phyloP scores from a whole-genome alignment of 176 grass and related monocot species.

The Avena atlantica region DNA sequence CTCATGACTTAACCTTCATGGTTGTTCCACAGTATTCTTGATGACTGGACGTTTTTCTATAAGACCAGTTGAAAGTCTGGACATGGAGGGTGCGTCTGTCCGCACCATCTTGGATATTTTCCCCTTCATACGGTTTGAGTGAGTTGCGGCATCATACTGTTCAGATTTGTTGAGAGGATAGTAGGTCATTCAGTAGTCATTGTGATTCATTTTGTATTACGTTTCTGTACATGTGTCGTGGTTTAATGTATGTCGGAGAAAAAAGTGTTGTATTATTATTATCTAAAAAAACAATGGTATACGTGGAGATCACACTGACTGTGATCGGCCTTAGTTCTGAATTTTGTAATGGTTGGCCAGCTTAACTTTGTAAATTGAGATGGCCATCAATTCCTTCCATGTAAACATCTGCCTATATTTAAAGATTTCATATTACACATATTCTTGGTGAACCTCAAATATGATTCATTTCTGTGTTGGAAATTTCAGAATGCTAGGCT shows the following conservation, averaged over 20 bases:
- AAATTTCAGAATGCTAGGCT: neutral
- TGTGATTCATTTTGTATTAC: conserved; percentile 51
- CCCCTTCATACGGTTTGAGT: conserved; percentile 54
- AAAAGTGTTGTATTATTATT: conserved; percentile 47
- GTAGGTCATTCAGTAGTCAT: conserved; percentile 47
- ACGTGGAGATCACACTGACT: conserved; percentile 40
- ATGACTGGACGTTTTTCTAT: conserved; percentile 16
- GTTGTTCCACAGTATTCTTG: conserved; percentile 34
- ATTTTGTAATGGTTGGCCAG: conserved; percentile 50
- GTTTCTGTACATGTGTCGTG: conserved; percentile 50
- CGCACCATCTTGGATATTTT: conserved; percentile 39
- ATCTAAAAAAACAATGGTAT: conserved; percentile 25
- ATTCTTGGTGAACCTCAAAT: neutral
- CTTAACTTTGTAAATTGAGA: conserved; percentile 47
- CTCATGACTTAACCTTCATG: conserved; percentile 74
- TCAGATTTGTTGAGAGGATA: conserved; percentile 61
- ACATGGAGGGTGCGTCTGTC: conserved; percentile 20
- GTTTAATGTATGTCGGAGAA: conserved; percentile 46
- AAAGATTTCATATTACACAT: neutral
- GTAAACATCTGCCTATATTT: conserved; percentile 22
- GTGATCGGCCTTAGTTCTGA: conserved; percentile 47
- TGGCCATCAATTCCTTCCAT: conserved; percentile 41
- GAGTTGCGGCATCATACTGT: conserved; percentile 53
- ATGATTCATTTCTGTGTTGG: neutral
- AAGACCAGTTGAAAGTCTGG: conserved; percentile 21